Evolutionary conservation across 371 early-diverging fungal genomes (phyloP), one percentile per base, ranked within the genome.

Genomic region (Mucor piriformis): DNA sequence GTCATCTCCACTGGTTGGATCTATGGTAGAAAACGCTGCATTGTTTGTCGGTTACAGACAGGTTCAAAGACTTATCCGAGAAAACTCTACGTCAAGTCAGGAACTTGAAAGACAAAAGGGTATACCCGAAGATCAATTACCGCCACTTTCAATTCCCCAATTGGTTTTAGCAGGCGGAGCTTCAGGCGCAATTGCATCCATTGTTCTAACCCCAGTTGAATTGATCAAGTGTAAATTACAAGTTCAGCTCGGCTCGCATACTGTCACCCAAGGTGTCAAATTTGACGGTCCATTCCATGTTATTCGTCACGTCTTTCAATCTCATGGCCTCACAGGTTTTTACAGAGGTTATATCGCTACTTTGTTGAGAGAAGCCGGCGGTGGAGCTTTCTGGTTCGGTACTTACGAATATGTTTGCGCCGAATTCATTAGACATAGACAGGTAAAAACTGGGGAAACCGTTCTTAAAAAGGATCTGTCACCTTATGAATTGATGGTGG

Each of bases 351-450:
- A 92, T 65, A 59, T 90, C 6, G 94, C 92, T 0, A 98, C 97
- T 0, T 73, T 95, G 33, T 74, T 95, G 23, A 84, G 97, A 38
- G 98, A 97, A 68, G 75, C 88, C 3, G 87, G 92, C n/a, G 98
- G 98, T 38, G 95, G 95, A 20, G 95, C 89, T 0, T 92, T 90
- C 13, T 98, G 97, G 97, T 98, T 98, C 68, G 97, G 97, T 58
- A 81, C 90, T 6, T 98, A 98, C 63, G 97, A 98, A 73, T 73
- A 86, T 32, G 78, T 84, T 1, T 88, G 91, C 59, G 77, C 79
- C 13, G 64, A 76, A 24, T 76, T 92, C 59, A 77, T 95, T 15
- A 62, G 68, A 8, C 76, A 70, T 49, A 64, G 72, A 56, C 70
- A 82, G 47, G 40, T 23, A 57, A 32, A 11, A 40, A 49, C 10